Base-by-base conservation (phyloP, 2,329 filamentous ascomycete species). In the Trichoderma atroviride region DNA sequence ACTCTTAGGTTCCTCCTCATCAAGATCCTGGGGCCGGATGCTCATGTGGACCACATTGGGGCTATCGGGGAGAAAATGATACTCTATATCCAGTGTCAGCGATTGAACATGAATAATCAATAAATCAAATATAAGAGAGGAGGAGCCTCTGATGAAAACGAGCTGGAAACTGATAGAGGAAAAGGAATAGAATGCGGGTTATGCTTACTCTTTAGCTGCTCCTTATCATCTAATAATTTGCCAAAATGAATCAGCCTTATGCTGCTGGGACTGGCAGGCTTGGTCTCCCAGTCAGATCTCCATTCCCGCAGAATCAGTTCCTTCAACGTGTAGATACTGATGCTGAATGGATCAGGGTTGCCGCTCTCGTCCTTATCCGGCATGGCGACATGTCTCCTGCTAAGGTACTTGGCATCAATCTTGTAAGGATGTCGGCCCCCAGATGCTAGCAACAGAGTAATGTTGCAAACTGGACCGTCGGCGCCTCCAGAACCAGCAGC, bases 41-140 rank as follows among this genome's bases (percentile, higher is more conserved):
- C 92, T 95, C 93, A 97, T 97, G 80, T 97, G 94, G n/a, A 97
- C 89, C 33, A 97, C 92, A 74, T 97, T 97, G 9, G 92, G 88
- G 13, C 86, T 83, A 72, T 93, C 90, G 35, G 85, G 84, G 76
- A 88, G 92, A 76, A 96, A 93, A 71, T 89, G 91, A 76, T 92
- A 94, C 73, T 94, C 93, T 97, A 75, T 57, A 72, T 70, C 56
- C 58, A 56, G 5, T 40, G 65, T 69, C 3, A 70, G 57, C 50
- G 24, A 10, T 19, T 11, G 55, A 67, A 22, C 22, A 29, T 35
- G 27, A 27, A 33, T 19, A 14, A n/a, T 47, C 7, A 29, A 57
- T 7, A 53, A 37, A 40, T 6, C 1, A 22, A 56, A 35, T 4
- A 16, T 1, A 27, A 19, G 29, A n/a, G 7, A 47, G 37, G 27